A percentile compares a stretch with the other conserved stretches of the same genome.
These are phyloP conservation scores for Penicillium ochrochloron DNA, from an alignment of 495 filamentous ascomycete species.

Conservation along the genomic window DNA sequence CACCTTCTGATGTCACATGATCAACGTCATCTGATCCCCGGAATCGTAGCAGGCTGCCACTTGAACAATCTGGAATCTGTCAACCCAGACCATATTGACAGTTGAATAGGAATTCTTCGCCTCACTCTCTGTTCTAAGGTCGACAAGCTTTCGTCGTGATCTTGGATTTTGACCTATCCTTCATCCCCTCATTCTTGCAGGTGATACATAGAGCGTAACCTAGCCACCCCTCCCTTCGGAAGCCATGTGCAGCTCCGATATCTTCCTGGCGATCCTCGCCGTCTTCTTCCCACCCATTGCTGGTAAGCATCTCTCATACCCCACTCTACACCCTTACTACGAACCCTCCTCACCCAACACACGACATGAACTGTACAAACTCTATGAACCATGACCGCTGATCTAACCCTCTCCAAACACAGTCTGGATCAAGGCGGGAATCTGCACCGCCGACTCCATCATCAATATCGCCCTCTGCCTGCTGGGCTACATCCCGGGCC, in stretches of 20 bases:
- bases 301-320: constrained; percentile 60
- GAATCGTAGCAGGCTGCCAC: constrained; percentile 23
- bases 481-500: constrained; percentile 88
- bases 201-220: constrained; percentile 26
- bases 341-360: background rate
- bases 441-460: constrained; percentile 90
- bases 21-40: constrained; percentile 31
- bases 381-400: constrained; percentile 3
- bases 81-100: background rate
- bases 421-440: constrained; percentile 96
- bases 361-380: background rate
- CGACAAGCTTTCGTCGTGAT: constrained; percentile 13
- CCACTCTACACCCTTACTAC: constrained; percentile 10
- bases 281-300: constrained; percentile 93
- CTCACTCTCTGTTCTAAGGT: background rate
- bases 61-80: background rate
- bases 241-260: constrained; percentile 74
- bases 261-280: constrained; percentile 86
- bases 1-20: constrained; percentile 21
- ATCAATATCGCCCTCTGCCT: constrained; percentile 93
- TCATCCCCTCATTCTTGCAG: constrained; percentile 7
- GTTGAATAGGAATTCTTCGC: background rate
- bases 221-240: constrained; percentile 12
- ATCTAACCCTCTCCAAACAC: constrained; percentile 15
- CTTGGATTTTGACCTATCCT: background rate